Evolutionary conservation across 2,329 filamentous ascomycete species (phyloP), one percentile per base, ranked within the genome.

Genomic region (Colletotrichum lupini): DNA sequence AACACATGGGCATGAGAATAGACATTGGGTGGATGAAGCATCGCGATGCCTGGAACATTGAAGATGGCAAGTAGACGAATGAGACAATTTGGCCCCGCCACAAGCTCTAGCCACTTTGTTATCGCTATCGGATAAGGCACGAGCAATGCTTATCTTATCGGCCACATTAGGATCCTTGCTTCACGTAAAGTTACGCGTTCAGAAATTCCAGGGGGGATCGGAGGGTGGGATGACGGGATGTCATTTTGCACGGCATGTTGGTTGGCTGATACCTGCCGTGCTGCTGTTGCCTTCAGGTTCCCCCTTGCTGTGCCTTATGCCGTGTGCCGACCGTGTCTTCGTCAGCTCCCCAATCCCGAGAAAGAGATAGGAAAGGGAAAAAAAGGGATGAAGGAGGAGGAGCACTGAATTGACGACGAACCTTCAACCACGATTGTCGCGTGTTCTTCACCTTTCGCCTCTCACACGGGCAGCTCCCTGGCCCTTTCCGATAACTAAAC

Each of bases 301-400:
- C 30, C 52, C 24, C 19, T 64, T 64, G 16, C 30, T 32, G 52
- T 52, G 32, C 49, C 52, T 22, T 12, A 55, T 56, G 16, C 30
- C 49, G 52, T 52, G 24, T 52, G 52, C 64, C 66, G 32, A 57
- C 53, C 26, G 59, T 64, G 69, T 63, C 69, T 72, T 64, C 60
- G 60, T 70, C 66, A 73, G 59, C 70, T 26, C 53, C 69, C 63
- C 12, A 19, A 14, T 14, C 52, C 65, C 56, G 22, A 42, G 37
- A 19, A 24, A 16, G 24, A 16, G 16, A 16, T 35, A 6, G 32
- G 37, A 42, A 42, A 16, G 8, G 19, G 7, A 49, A 22, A 32
- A 72, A 72, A 68, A 52, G 64, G 69, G 65, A 68, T 68, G 52
- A 52, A 49, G 49, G 30, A 57, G 8, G 49, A 49, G 49, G 30